Evolutionary conservation across 1,139 yeast genomes (phyloP).

Genomic region (Blastobotrys capitulatus): DNA sequence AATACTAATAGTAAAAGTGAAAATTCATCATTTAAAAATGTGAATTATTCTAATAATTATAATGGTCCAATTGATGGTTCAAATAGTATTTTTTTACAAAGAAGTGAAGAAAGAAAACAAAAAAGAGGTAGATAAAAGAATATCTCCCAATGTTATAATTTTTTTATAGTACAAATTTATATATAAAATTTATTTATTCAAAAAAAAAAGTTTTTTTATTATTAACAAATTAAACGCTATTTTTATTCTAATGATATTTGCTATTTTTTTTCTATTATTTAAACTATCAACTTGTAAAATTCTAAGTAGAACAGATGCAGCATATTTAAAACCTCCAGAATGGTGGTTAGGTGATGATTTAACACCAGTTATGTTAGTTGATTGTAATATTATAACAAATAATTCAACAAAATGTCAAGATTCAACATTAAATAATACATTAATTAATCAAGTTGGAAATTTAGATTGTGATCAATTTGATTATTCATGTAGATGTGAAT

Average conservation of each 20-base stretch:
- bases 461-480: background rate
- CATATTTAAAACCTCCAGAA: background rate
- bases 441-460: background rate
- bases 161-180: background rate
- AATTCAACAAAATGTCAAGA: background rate
- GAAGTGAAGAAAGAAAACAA: conserved; percentile 21
- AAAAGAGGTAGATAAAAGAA: background rate
- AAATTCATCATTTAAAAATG: background rate
- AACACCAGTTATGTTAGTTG: background rate
- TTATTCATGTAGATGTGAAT: conserved; percentile 2
- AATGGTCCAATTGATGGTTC: conserved; percentile 13
- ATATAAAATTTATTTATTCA: background rate
- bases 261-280: background rate
- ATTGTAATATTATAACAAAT: background rate
- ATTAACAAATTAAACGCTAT: background rate
- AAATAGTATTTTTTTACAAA: conserved; percentile 21
- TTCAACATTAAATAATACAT: background rate
- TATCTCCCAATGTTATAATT: too few species aligned
- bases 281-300: background rate
- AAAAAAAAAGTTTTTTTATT: background rate
- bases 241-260: background rate
- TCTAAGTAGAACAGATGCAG: background rate
- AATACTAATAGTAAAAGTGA: background rate
- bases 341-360: background rate
- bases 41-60: background rate